Evolutionary conservation across 768 basidiomycete species (phyloP).

Genomic region (Dentipellis sp.): DNA sequence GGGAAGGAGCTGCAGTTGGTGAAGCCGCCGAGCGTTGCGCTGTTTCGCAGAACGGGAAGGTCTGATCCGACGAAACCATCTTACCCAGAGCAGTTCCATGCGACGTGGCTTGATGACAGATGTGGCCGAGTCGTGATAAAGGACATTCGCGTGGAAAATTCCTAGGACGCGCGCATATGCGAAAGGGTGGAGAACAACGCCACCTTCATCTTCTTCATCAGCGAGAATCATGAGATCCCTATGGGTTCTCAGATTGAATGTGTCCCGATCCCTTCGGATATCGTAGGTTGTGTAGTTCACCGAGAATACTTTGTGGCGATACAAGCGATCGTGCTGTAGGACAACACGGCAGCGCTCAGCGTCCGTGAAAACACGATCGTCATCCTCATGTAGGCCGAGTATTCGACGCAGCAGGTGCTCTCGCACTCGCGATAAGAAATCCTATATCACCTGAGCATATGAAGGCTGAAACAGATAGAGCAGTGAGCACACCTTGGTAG

Average conservation of each 20-base stretch:
- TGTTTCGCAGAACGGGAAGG: background rate
- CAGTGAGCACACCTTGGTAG: no score
- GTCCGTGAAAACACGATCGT: constrained; percentile 5
- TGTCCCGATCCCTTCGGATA: constrained; percentile 9
- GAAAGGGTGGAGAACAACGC: constrained; percentile 20
- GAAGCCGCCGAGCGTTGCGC: constrained; percentile 4
- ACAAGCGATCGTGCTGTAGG: constrained; percentile 12
- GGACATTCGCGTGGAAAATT: constrained; percentile 21
- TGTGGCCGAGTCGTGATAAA: constrained; percentile 1
- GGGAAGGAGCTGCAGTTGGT: constrained; percentile 17
- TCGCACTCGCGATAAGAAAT: constrained; percentile 14
- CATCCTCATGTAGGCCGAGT: constrained; percentile 8
- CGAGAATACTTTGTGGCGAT: constrained; percentile 11
- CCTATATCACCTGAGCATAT: constrained; percentile 1
- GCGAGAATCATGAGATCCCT: constrained; percentile 16
- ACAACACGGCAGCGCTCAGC: constrained; percentile 5
- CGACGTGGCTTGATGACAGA: background rate
- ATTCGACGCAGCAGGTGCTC: constrained; percentile 17
- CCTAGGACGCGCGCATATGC: constrained; percentile 23
- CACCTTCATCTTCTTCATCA: background rate
- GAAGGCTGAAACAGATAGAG: no score
- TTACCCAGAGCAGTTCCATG: constrained; percentile 26
- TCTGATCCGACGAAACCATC: constrained; percentile 21
- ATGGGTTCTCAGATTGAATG: constrained; percentile 14
- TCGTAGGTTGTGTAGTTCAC: constrained; percentile 19